phyloP scores from a whole-genome alignment of 148 eudicot species.

The Dysphania ambrosioides region DNA sequence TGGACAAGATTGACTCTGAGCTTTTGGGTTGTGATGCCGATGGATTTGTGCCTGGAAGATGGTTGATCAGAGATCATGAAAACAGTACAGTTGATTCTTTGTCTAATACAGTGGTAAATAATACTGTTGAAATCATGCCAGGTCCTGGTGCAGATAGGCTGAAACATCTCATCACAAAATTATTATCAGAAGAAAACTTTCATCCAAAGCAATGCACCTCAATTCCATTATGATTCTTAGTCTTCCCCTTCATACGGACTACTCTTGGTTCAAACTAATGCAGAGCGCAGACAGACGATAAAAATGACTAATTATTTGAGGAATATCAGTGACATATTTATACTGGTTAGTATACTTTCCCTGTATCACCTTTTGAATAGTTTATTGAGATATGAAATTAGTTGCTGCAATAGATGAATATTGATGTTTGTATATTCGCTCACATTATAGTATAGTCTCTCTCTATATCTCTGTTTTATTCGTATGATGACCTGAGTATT shows the following conservation, averaged over 20 bases:
- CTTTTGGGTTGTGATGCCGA: slow-evolving; percentile 39
- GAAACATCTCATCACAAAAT: slow-evolving; percentile 40
- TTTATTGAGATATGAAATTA: not conserved
- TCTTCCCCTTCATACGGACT: not conserved
- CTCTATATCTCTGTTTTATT: not conserved
- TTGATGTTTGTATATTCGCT: slow-evolving; percentile 5
- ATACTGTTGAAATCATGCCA: slow-evolving; percentile 38
- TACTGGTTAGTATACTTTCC: slow-evolving; percentile 8
- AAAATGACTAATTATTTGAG: not conserved
- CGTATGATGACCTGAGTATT: too few species aligned
- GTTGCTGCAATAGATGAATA: not conserved
- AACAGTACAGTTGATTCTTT: slow-evolving; percentile 20
- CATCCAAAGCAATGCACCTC: slow-evolving; percentile 48
- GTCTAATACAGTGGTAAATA: slow-evolving; percentile 26
- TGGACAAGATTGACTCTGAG: slow-evolving; percentile 61
- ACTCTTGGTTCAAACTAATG: slow-evolving; percentile 5
- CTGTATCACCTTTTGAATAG: slow-evolving; percentile 1
- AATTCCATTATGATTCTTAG: slow-evolving; percentile 27
- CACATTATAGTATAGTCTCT: not conserved
- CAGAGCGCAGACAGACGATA: slow-evolving; percentile 12
- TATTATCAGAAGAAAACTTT: slow-evolving; percentile 48
- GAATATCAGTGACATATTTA: not conserved
- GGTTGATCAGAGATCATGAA: slow-evolving; percentile 32
- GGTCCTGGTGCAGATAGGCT: slow-evolving; percentile 61
- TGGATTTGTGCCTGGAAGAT: slow-evolving; percentile 61